Base-by-base conservation (phyloP, 805 yeast genomes). In the Lachancea fermentati region DNA sequence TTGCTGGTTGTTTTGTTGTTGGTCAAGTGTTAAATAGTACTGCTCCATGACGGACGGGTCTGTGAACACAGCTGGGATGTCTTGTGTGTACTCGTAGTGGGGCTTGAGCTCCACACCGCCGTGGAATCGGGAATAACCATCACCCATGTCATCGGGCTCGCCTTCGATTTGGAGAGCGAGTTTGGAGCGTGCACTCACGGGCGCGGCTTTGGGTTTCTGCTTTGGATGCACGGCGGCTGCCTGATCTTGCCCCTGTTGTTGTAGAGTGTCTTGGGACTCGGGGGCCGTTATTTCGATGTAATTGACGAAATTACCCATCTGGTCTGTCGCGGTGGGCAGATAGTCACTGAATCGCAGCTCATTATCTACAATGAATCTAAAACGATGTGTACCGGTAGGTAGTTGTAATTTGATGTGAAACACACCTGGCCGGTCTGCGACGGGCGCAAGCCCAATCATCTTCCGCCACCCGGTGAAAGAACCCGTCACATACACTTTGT, bases 381-480 rank as follows among this genome's bases (percentile, higher is more conserved):
- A 85, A 48, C 96, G 71, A 63, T 89, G 97, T 0, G 96, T 89
- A 7, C 97, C 97, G 4, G 84, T 79, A 0, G 96, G 95, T 34
- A 86, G 65, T 30, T 85, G 85, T 36, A 86, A 68, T 37, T 84
- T 81, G 18, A 86, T 82, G 33, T 78, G 69, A 52, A 81, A 81
- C 2, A 57, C 29, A 8, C 60, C 60, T 4, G 62, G 63, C 22
- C 59, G 60, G 22, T 55, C 58, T 4, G 58, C 50, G 11, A 63
- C 64, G 7, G 67, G 65, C 22, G 73, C 73, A 52, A 93, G 68
- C 30, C 95, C 95, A 56, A 91, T 89, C 97, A 93, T 91, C 64
- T 89, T 91, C 50, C 96, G 72, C 97, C 98, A 93, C 3, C 96
- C 96, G 0, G 98, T 93, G 65, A 91, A 91, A 1, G 97, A 85